Evolutionary conservation across 164 flowering plant genomes (phyloP), one percentile per base, ranked within the genome.

Genomic region (Euptelea pleiosperma): DNA sequence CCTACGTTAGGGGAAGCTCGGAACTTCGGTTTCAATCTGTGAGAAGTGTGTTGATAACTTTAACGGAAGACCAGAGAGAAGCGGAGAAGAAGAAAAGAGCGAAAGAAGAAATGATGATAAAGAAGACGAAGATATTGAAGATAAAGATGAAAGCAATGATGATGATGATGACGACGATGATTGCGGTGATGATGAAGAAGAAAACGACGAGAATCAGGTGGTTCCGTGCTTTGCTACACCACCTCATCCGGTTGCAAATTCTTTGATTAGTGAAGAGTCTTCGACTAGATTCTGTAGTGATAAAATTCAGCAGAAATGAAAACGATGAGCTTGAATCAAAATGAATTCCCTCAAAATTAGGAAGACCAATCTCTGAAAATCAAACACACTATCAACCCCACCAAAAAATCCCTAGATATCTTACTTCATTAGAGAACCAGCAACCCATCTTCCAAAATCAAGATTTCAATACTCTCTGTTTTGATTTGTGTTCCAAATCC

Each of bases 1-100:
- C 79, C 77, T 16, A 87, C 92, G 33, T 77, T 84, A 8, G 85
- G 94, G 97, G 16, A 77, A 64, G 56, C 77, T 82, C 19, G 72
- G 75, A 0, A 76, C 77, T 26, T 73, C 86, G 2, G 64, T 77
- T 9, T 79, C 87, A 10, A 67, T 81, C 18, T 85, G 88, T 60
- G 65, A 77, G 21, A 19, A 28, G 11, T 81, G 89, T 52, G 57
- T 62, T 16, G 11, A 37, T 15, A 40, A 44, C 10, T 28, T 51
- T 31, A 15, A 41, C 8, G 35, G 60, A 41, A 16, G 62, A 18
- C 19, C 3, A 2, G 25, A 18, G 49, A 30, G 25, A n/a, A 33
- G 10, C 0, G 44, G 31, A 26, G 52, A 48, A 33, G 39, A 62
- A 4, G 50, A 21, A 16, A 29, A 14, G 1, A 34, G 29, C 0